Percentiles rank a stretch among this genome's conserved stretches.
These are phyloP conservation scores for Cladophialophora carrionii DNA, from an alignment of 2,329 filamentous ascomycete species.

Conservation along the genomic window DNA sequence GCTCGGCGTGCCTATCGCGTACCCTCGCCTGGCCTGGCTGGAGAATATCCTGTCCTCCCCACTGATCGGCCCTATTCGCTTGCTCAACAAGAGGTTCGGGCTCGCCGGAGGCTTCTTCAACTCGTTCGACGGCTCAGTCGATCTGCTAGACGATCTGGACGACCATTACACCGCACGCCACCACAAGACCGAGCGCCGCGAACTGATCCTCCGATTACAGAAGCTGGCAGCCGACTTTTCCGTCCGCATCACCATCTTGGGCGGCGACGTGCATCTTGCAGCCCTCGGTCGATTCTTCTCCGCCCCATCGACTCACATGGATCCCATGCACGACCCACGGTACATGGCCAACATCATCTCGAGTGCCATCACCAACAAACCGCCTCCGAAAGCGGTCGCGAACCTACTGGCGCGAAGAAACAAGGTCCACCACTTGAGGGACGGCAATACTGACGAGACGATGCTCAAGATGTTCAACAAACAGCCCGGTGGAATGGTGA, in stretches of 20 bases:
- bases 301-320: conserved; percentile 60
- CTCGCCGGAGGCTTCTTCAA: conserved; percentile 87
- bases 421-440: conserved; percentile 65
- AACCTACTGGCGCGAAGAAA: conserved; percentile 65
- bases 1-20: conserved; percentile 71
- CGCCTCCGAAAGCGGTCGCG: conserved; percentile 66
- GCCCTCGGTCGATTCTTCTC: conserved; percentile 68
- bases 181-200: conserved; percentile 84
- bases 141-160: conserved; percentile 67
- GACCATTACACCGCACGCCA: conserved; percentile 84
- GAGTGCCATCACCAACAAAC: conserved; percentile 70
- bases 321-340: conserved; percentile 61
- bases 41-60: conserved; percentile 90
- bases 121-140: conserved; percentile 78
- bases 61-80: conserved; percentile 82
- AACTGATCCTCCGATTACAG: conserved; percentile 69
- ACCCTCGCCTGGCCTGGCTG: conserved; percentile 84
- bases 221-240: conserved; percentile 58
- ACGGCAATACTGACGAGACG: conserved; percentile 66
- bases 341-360: conserved; percentile 69
- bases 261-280: conserved; percentile 64
- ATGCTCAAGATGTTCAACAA: conserved; percentile 65
- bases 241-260: conserved; percentile 64
- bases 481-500: conserved; percentile 60
- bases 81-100: conserved; percentile 88